Evolutionary conservation across 768 basidiomycete genomes (phyloP), one percentile per base, ranked within the genome.

Genomic region (Leccinum truebloodii): DNA sequence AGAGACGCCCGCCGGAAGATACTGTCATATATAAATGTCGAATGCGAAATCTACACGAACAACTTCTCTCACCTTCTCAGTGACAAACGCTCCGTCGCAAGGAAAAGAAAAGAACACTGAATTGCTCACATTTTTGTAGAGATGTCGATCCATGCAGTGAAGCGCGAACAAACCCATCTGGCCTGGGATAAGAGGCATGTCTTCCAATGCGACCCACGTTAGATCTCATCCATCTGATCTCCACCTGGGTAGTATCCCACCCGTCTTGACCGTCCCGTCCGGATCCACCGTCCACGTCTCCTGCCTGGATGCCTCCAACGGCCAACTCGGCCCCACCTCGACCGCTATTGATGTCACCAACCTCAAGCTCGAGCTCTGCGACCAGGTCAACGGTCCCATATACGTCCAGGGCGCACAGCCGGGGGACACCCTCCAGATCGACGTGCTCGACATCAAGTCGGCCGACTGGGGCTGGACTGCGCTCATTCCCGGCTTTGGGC

Each of bases 391-490:
- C 65, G 86, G 86, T 2, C 86, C 85, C 0, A 76, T 86, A 28
- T 83, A 76, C 69, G 75, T 88, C 59, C 73, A 80, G 37, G 78
- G 73, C 55, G 86, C 86, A 4, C 48, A 61, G 18, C 80, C 83
- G 2, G 85, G 86, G 24, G 85, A 87, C 66, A 83, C 82, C 2
- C 79, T 87, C 44, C 81, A 84, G 69, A 75, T 88, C 52, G 85
- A 87, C 59, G 78, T 87, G 53, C 72, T 86, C 41, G 73, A 76
- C n/a, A 71, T 86, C 14, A 73, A 76, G 52, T 77, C 82, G 0
- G 84, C 83, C 9, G 75, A 80, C 8, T 87, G 86, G 86, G 86
- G 85, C 53, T 88, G 86, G 85, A 83, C 85, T 0, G 84, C 76
- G 3, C 60, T 83, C 54, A 80, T 86, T 48, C 83, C 85, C 0